Conservation (phyloP, 805 yeast genomes). For the Teunomyces pallodes region DNA sequence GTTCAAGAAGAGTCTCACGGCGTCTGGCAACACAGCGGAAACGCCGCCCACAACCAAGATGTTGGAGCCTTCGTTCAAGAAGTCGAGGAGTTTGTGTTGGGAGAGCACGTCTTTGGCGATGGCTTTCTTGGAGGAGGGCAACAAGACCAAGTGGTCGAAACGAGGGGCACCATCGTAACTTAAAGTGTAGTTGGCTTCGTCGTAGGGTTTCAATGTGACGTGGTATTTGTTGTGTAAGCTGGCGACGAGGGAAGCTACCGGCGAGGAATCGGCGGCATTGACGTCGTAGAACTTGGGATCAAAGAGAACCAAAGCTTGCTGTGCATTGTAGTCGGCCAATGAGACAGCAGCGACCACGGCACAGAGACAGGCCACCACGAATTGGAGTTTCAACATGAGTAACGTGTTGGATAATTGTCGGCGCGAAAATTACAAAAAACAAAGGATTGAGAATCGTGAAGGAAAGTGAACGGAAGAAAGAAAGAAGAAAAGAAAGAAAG, state of each 20-base stretch:
- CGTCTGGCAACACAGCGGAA: slow-evolving; percentile 31
- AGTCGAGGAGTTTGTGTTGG: slow-evolving; percentile 50
- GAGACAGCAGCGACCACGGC: slow-evolving; percentile 4
- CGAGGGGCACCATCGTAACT: slow-evolving; percentile 21
- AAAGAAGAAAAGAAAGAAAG: no score
- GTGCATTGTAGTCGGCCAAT: slow-evolving; percentile 5
- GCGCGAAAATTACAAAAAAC: not conserved
- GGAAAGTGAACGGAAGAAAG: not conserved
- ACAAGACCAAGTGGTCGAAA: slow-evolving; percentile 31
- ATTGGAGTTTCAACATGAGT: not conserved
- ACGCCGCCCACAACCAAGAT: slow-evolving; percentile 61
- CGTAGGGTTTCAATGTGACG: slow-evolving; percentile 22
- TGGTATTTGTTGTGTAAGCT: slow-evolving; percentile 17
- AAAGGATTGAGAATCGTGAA: not conserved
- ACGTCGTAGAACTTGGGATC: slow-evolving; percentile 26
- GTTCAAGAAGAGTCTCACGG: slow-evolving; percentile 60
- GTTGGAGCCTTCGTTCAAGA: slow-evolving; percentile 70
- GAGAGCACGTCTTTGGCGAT: slow-evolving; percentile 28
- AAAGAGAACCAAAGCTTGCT: slow-evolving; percentile 30
- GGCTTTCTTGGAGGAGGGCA: slow-evolving; percentile 36
- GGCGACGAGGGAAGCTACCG: slow-evolving; percentile 20
- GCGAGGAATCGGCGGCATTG: slow-evolving; percentile 12
- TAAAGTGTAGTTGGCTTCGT: slow-evolving; percentile 16
- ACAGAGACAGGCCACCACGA: slow-evolving; percentile 1
- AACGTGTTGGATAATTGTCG: not conserved